phyloP scores from a whole-genome alignment of 805 yeast species.

The Yamadazyma endophytica region DNA sequence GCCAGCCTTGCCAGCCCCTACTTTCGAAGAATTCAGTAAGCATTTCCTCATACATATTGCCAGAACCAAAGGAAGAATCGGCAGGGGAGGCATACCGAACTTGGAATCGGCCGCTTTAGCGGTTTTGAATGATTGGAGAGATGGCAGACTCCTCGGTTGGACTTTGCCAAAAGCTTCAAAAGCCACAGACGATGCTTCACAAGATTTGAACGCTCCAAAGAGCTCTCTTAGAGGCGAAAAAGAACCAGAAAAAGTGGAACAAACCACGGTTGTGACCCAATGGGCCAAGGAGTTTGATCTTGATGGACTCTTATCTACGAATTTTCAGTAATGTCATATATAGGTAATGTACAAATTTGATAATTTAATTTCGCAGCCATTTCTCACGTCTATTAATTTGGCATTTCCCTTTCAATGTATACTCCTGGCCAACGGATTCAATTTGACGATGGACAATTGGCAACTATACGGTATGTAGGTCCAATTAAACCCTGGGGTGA shows the following conservation, averaged over 20 bases:
- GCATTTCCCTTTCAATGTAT: constrained; percentile 1
- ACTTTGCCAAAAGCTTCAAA: constrained; percentile 61
- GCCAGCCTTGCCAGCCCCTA: constrained; percentile 72
- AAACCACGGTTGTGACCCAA: constrained; percentile 74
- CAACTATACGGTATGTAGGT: constrained; percentile 66
- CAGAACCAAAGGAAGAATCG: constrained; percentile 85
- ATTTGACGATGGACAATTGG: constrained; percentile 39
- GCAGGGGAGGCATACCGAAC: constrained; percentile 92
- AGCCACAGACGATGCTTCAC: constrained; percentile 20
- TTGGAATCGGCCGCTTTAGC: constrained; percentile 77
- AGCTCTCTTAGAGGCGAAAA: constrained; percentile 39
- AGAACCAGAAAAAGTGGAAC: constrained; percentile 50
- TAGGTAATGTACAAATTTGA: constrained; percentile 1
- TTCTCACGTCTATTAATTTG: background rate
- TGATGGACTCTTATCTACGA: constrained; percentile 65
- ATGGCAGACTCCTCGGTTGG: constrained; percentile 93
- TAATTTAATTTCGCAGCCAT: background rate
- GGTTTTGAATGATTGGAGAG: constrained; percentile 93
- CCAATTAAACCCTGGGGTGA: constrained; percentile 55
- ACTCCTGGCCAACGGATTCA: constrained; percentile 16
- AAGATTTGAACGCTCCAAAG: constrained; percentile 28
- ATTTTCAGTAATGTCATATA: constrained; percentile 32
- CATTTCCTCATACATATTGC: constrained; percentile 91
- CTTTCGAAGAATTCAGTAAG: constrained; percentile 74
- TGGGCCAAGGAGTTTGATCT: constrained; percentile 96